Conservation (phyloP, 768 basidiomycete genomes). For the Polyporus arcularius region DNA sequence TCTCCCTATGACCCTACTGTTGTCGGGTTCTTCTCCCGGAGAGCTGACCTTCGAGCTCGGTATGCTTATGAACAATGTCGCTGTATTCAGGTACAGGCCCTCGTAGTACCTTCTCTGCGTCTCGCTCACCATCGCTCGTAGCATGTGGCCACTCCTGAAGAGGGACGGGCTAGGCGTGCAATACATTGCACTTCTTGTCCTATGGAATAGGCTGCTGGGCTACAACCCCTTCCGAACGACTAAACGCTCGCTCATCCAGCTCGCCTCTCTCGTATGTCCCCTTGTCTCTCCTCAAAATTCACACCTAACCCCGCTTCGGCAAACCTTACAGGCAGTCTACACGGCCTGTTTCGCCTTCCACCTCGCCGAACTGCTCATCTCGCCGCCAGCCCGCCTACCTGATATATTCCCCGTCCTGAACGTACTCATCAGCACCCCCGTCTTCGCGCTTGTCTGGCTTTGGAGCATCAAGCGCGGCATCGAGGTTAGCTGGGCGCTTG, state of each 20-base stretch:
- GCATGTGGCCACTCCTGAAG: slow-evolving; percentile 91
- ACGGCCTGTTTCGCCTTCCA: slow-evolving; percentile 57
- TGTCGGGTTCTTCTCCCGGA: slow-evolving; percentile 55
- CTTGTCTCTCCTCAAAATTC: neutral
- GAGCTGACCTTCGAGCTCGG: slow-evolving; percentile 63
- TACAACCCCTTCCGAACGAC: slow-evolving; percentile 62
- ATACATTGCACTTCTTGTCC: slow-evolving; percentile 62
- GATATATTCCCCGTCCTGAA: slow-evolving; percentile 87
- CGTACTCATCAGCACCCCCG: slow-evolving; percentile 74
- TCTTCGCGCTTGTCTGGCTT: slow-evolving; percentile 83
- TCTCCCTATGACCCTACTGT: slow-evolving; percentile 77
- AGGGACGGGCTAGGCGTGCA: slow-evolving; percentile 76
- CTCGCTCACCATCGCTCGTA: slow-evolving; percentile 29
- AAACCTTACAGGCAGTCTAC: slow-evolving; percentile 53
- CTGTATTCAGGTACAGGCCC: slow-evolving; percentile 75
- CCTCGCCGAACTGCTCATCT: slow-evolving; percentile 56
- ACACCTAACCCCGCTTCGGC: neutral
- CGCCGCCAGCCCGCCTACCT: slow-evolving; percentile 76
- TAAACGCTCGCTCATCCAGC: slow-evolving; percentile 49
- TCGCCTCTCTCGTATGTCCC: slow-evolving; percentile 52
- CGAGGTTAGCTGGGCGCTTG: slow-evolving; percentile 79
- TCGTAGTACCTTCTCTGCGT: neutral
- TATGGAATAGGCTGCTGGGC: slow-evolving; percentile 88
- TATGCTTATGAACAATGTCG: slow-evolving; percentile 77
- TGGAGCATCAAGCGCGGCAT: slow-evolving; percentile 86